Evolutionary conservation across 1,284 basidiomycete genomes (phyloP), one percentile per base, ranked within the genome.

Genomic region (Cryptococcus amylolentus): DNA sequence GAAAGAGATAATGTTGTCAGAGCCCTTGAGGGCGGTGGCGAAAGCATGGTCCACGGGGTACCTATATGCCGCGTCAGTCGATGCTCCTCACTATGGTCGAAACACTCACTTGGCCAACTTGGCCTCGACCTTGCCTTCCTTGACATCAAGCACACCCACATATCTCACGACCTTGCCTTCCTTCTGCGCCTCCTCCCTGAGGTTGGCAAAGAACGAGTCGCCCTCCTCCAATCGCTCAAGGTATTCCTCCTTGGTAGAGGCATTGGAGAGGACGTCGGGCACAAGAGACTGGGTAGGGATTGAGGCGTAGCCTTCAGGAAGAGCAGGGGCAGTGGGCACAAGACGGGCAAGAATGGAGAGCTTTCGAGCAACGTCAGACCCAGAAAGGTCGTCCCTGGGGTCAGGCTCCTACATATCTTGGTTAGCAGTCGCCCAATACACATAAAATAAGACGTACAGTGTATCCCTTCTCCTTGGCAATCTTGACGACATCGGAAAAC

Each of bases 1-100:
- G 84, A 98, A 98, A 80, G 95, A 90, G 73, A 99, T 85, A 72
- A 98, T 98, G 77, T 98, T 98, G 78, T 98, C 96, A 26, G 91
- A 93, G 1, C 95, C 96, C 37, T 89, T 89, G 12, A 98, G 84
- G 0, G 92, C 90, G 1, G 93, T 95, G 1, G 93, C 95, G 68
- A 98, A 98, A 0, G 95, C 88, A 76, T 98, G 95, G 27, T 86
- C 84, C 23, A 81, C 82, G 8, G 91, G 85, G 75, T 98, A 98
- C 71, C 91, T 94, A 62, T 10, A 38, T 13, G 37, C 20, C 18
- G 8, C 16, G 50, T 28, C 42, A 47, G 45, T 10, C 12, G 14
- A 7, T 26, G 37, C 20, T 23, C 13, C 38, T 26, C n/a, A 47
- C 4, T 18, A 49, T 2, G 23, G 14, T 42, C 40, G 37, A 26